Percentiles rank a stretch among this genome's conserved stretches.
These are phyloP conservation scores for Tuber calosporum DNA, from an alignment of 495 filamentous ascomycete species.

Conservation along the genomic window DNA sequence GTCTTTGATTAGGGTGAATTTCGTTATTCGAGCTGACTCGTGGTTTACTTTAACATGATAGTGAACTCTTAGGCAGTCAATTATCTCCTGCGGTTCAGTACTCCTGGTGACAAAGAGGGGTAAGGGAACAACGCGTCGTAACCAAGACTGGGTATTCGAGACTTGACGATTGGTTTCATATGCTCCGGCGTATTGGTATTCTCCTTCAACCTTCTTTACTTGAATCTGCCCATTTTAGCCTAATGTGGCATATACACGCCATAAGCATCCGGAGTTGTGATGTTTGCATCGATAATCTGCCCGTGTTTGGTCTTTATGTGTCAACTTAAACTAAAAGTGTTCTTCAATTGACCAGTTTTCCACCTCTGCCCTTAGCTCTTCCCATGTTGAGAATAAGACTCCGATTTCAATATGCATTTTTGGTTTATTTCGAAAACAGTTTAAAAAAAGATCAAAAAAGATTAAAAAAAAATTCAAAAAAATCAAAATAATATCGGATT, in stretches of 20 bases:
- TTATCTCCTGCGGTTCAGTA: conserved; percentile 1
- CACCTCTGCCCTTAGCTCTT: not conserved
- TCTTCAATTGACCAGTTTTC: conserved; percentile 10
- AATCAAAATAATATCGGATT: too few species aligned
- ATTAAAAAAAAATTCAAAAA: too few species aligned
- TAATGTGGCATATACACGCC: conserved; percentile 2
- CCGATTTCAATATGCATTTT: not conserved
- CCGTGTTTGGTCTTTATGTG: not conserved
- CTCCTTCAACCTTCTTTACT: not conserved
- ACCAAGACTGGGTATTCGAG: conserved; percentile 8
- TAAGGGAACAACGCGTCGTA: not conserved
- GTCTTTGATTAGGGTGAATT: not conserved
- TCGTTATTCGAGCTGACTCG: conserved; percentile 1
- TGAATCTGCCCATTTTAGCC: not conserved
- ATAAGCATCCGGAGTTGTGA: not conserved
- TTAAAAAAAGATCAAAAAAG: conserved; percentile 2
- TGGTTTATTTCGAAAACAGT: not conserved
- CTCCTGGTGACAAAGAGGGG: too few species aligned
- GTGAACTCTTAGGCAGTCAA: conserved; percentile 6
- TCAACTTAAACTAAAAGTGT: conserved; percentile 8
- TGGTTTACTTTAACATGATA: conserved; percentile 10
- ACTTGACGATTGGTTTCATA: not conserved
- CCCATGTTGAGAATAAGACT: not conserved
- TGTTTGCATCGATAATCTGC: conserved; percentile 6
- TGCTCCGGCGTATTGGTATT: conserved; percentile 2